Conservation (phyloP, 176 grass and related monocot species). For the Rhipidocladum racemiflorum region DNA sequence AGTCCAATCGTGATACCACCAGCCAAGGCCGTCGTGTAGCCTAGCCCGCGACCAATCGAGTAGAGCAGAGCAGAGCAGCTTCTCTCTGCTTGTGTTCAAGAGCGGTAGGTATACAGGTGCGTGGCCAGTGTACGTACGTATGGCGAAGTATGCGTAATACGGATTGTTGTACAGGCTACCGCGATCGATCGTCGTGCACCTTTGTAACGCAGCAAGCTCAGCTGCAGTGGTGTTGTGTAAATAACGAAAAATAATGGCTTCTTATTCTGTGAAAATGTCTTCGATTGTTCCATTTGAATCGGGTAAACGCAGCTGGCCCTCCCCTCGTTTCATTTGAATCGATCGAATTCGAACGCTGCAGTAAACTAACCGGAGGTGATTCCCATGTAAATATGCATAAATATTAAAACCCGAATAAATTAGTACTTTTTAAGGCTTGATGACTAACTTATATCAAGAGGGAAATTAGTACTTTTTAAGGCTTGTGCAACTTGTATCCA, state of each 20-base stretch:
- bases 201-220: constrained; percentile 22
- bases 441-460: too few relatives aligned
- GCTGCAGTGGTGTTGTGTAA: constrained; percentile 32
- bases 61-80: neutral
- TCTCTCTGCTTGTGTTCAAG: too few relatives aligned
- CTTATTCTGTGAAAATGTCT: neutral
- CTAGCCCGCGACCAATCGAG: neutral
- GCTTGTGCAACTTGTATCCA: too few relatives aligned
- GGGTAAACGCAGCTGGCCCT: neutral
- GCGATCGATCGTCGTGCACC: constrained; percentile 21
- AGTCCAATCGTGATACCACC: constrained; percentile 63
- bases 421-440: too few relatives aligned
- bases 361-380: too few relatives aligned
- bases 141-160: constrained; percentile 9
- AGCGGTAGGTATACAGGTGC: neutral
- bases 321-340: too few relatives aligned
- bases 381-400: too few relatives aligned
- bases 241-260: constrained; percentile 27
- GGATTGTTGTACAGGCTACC: constrained; percentile 33
- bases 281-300: neutral
- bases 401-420: too few relatives aligned
- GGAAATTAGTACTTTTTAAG: too few relatives aligned
- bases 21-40: constrained; percentile 31
- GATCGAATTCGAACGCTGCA: neutral
- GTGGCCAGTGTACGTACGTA: constrained; percentile 20